Evolutionary conservation across 768 basidiomycete genomes (phyloP).

Genomic region (Lactarius hengduanensis): DNA sequence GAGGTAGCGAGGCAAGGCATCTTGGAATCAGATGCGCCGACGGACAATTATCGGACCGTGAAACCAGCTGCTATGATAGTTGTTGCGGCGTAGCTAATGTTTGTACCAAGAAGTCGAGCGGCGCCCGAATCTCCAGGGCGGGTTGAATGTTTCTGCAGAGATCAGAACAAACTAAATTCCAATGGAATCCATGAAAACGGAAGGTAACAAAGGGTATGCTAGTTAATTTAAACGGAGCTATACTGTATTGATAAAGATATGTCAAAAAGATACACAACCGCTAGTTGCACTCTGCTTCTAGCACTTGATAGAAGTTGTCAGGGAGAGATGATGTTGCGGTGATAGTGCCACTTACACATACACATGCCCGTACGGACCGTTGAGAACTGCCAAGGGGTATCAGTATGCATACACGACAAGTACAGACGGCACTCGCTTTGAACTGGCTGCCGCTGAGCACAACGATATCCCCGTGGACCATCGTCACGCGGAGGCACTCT

Average conservation of each 20-base stretch:
- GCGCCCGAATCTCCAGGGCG: not conserved
- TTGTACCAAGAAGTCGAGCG: not conserved
- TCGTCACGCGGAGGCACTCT: slow-evolving; percentile 27
- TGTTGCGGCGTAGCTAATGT: not conserved
- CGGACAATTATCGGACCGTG: slow-evolving; percentile 8
- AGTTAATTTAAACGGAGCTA: not conserved
- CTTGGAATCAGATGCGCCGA: slow-evolving; percentile 12
- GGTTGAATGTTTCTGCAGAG: not conserved
- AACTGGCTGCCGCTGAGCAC: slow-evolving; percentile 15
- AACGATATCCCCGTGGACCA: slow-evolving; percentile 26
- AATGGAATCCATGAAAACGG: not conserved
- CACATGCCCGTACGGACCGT: slow-evolving; percentile 24
- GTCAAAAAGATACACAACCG: not conserved
- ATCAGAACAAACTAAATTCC: not conserved
- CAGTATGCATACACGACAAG: not conserved
- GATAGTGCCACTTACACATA: slow-evolving; percentile 21
- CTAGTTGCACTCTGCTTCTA: slow-evolving; percentile 23
- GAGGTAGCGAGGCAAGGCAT: not conserved
- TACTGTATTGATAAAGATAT: slow-evolving; percentile 19
- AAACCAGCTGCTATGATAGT: not conserved
- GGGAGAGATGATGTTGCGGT: not conserved
- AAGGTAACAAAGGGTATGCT: not conserved
- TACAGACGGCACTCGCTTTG: slow-evolving; percentile 4
- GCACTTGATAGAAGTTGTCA: slow-evolving; percentile 17
- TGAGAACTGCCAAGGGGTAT: slow-evolving; percentile 4